Conservation (phyloP, 2,329 filamentous ascomycete genomes). For the Stagonosporopsis cucurbitacearum region DNA sequence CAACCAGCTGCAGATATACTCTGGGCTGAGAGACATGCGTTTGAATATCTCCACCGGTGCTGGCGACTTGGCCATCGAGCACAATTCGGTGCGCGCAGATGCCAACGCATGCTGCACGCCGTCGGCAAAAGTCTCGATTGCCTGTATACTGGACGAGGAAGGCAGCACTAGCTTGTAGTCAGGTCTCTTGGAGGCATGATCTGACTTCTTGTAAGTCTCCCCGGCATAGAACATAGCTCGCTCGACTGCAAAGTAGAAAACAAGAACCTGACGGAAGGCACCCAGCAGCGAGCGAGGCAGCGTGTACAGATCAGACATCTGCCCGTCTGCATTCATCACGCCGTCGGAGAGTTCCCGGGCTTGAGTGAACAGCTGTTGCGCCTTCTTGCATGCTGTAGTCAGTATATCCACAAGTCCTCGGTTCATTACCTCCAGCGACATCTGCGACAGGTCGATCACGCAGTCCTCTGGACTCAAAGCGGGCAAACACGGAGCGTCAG, state of each 20-base stretch:
- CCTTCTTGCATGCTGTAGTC: conserved; percentile 18
- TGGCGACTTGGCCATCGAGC: conserved; percentile 31
- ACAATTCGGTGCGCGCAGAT: conserved; percentile 32
- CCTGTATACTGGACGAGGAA: not conserved
- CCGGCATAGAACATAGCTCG: conserved; percentile 30
- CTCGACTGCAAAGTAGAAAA: conserved; percentile 38
- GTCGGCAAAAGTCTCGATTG: conserved; percentile 28
- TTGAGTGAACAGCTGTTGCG: conserved; percentile 20
- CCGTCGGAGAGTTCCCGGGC: conserved; percentile 34
- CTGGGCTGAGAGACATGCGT: conserved; percentile 34
- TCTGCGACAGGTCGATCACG: conserved; percentile 29
- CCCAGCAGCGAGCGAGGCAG: conserved; percentile 32
- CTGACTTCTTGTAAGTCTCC: not conserved
- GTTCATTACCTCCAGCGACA: conserved; percentile 30
- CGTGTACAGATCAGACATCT: conserved; percentile 34
- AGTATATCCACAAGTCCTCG: conserved; percentile 24
- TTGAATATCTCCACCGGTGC: conserved; percentile 17
- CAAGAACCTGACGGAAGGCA: conserved; percentile 29
- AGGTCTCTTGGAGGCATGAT: not conserved
- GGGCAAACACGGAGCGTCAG: not conserved
- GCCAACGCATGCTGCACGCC: conserved; percentile 21
- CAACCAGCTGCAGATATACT: conserved; percentile 41
- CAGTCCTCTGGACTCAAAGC: conserved; percentile 24
- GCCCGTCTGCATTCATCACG: conserved; percentile 33
- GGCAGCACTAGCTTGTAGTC: not conserved